Evolutionary conservation across 306 rosid genomes (phyloP).

Genomic region (Corylus americana): DNA sequence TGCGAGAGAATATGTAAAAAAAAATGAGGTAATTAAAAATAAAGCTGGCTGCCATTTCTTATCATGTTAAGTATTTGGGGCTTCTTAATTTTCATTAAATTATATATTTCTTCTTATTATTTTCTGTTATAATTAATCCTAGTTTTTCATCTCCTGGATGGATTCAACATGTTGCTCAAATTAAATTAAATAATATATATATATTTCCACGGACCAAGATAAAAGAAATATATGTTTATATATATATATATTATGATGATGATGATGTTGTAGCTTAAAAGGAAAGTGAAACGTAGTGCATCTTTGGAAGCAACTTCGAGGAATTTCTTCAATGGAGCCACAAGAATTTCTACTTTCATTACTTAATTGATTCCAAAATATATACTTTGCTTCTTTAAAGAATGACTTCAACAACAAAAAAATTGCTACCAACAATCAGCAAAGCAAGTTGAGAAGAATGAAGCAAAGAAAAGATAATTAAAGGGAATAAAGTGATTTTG

Average conservation of each 20-base stretch:
- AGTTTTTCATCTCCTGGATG: neutral
- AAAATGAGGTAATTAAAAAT: slow-evolving; percentile 4
- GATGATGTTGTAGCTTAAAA: slow-evolving; percentile 1
- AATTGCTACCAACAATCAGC: neutral
- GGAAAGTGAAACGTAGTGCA: neutral
- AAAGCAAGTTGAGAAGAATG: neutral
- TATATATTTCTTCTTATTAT: neutral
- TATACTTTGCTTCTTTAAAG: neutral
- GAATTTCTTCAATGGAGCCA: neutral
- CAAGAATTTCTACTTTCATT: neutral
- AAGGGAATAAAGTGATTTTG: neutral
- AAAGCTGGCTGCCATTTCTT: neutral
- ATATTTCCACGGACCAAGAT: neutral
- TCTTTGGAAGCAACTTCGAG: slow-evolving; percentile 2
- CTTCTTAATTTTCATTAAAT: neutral
- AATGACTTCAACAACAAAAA: neutral
- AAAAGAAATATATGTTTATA: too few relatives aligned
- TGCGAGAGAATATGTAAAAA: neutral
- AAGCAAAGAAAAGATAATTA: neutral
- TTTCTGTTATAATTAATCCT: neutral
- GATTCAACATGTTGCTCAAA: neutral
- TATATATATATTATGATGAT: too few relatives aligned
- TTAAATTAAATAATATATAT: neutral
- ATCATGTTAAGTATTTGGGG: neutral
- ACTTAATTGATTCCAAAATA: neutral